Evolutionary conservation across 495 filamentous ascomycete species (phyloP).

Genomic region (Penicillium steckii): DNA sequence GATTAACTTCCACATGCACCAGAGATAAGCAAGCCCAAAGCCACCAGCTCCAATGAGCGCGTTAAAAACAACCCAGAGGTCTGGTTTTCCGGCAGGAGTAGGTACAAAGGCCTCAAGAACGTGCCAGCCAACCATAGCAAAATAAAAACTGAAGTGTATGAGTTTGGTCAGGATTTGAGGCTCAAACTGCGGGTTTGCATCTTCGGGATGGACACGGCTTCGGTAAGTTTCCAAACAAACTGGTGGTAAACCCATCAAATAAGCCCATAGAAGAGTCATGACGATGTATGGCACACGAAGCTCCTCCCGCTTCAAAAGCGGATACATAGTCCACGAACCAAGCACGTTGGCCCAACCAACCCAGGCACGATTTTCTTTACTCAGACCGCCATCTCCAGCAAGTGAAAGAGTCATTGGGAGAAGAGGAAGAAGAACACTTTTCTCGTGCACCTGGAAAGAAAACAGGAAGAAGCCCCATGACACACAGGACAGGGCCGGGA

Average conservation of each 20-base stretch:
- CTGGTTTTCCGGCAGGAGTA: conserved; percentile 74
- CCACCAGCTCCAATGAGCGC: conserved; percentile 81
- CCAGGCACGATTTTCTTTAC: conserved; percentile 77
- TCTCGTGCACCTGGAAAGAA: conserved; percentile 97
- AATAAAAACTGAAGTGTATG: conserved; percentile 73
- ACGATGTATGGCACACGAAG: conserved; percentile 82
- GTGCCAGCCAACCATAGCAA: conserved; percentile 77
- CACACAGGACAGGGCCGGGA: conserved; percentile 72
- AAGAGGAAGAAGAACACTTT: conserved; percentile 87
- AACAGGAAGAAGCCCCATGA: conserved; percentile 98
- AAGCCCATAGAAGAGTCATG: conserved; percentile 83
- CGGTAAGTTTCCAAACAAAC: conserved; percentile 66
- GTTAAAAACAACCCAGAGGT: conserved; percentile 91
- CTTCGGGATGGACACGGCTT: conserved; percentile 33
- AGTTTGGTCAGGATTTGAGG: conserved; percentile 56
- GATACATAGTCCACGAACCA: conserved; percentile 92
- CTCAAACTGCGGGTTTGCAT: conserved; percentile 37
- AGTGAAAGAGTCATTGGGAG: conserved; percentile 89
- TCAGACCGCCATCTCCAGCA: conserved; percentile 70
- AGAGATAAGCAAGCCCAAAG: conserved; percentile 83
- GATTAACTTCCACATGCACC: conserved; percentile 76
- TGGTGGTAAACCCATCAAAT: conserved; percentile 82
- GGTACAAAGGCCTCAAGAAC: conserved; percentile 63
- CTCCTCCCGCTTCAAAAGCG: conserved; percentile 80
- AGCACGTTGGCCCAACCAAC: conserved; percentile 90